Conservation (phyloP, 352 stramenopile species). For the Globisporangium yorkense region DNA sequence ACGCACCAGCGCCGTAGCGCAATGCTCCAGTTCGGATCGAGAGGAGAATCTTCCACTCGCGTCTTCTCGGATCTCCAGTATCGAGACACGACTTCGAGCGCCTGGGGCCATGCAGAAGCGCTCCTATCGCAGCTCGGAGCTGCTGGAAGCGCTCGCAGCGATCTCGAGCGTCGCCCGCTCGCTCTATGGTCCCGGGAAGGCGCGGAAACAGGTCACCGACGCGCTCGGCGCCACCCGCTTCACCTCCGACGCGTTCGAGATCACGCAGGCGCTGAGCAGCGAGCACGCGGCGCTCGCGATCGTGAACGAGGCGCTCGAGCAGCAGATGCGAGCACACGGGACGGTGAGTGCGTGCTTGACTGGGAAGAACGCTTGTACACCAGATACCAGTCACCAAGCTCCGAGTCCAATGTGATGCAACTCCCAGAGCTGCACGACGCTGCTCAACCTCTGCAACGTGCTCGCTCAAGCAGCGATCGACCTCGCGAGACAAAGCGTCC, state of each 20-base stretch:
- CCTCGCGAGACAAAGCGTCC: conserved; percentile 5
- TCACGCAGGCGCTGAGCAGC: conserved; percentile 4
- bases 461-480: conserved; percentile 9
- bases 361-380: neutral
- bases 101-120: neutral
- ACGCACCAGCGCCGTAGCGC: no score
- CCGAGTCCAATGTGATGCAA: neutral
- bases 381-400: neutral
- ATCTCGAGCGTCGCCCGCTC: conserved; percentile 6
- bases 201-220: conserved; percentile 13
- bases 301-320: conserved; percentile 4
- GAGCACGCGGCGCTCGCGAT: conserved; percentile 14
- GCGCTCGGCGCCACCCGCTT: conserved; percentile 5
- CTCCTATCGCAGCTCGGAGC: neutral
- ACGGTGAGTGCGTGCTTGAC: neutral
- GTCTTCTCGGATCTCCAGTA: neutral
- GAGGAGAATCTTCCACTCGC: neutral
- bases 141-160: conserved; percentile 3
- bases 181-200: conserved; percentile 11
- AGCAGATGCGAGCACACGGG: conserved; percentile 6
- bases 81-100: no score
- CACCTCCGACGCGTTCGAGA: conserved; percentile 13
- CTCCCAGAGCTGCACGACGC: conserved; percentile 9
- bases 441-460: conserved; percentile 10
- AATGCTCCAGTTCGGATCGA: no score